Conservation (phyloP, 495 filamentous ascomycete species). For the Neurospora sublineolata region DNA sequence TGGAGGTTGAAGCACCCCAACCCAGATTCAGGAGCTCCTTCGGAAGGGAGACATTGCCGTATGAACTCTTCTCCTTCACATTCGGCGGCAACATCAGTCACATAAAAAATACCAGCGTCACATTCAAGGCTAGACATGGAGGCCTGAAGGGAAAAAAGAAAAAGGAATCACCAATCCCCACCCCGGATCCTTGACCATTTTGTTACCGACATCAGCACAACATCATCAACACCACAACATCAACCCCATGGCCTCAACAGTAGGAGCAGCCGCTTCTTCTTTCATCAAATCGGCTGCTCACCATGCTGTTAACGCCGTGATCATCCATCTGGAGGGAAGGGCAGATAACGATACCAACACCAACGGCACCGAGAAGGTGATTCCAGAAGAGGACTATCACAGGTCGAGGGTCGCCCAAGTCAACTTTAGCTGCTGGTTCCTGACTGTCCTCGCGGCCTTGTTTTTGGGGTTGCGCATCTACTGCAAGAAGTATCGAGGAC, state of each 20-base stretch:
- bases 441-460: constrained; percentile 21
- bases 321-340: neutral
- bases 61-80: neutral
- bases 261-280: neutral
- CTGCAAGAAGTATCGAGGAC: constrained; percentile 21
- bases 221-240: neutral
- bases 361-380: neutral
- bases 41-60: neutral
- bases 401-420: constrained; percentile 13
- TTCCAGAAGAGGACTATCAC: neutral
- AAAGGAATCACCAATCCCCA: neutral
- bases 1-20: neutral
- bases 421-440: constrained; percentile 30
- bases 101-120: neutral
- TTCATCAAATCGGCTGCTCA: neutral
- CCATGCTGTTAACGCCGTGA: neutral
- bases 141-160: neutral
- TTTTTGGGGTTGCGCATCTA: constrained; percentile 27
- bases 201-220: neutral
- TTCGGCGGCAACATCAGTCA: neutral
- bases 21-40: neutral
- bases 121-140: neutral
- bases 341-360: neutral
- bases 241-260: neutral
- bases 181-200: neutral